Evolutionary conservation across 192 early-diverging fungal species (phyloP).

Genomic region (Coemansia guatemalensis): DNA sequence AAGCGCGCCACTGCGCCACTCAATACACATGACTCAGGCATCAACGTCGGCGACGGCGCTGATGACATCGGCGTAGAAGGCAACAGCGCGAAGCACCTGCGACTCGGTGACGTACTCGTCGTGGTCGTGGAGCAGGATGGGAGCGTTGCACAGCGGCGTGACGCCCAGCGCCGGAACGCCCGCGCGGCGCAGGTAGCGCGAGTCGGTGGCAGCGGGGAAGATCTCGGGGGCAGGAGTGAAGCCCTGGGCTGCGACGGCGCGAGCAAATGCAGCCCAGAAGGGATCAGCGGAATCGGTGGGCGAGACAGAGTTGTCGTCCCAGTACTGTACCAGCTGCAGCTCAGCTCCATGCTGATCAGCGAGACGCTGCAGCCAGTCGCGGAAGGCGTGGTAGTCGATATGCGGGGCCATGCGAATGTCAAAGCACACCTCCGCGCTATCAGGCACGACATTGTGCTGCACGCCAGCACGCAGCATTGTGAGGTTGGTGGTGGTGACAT

Average conservation of each 20-base stretch:
- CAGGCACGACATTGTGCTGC: slow-evolving; percentile 82
- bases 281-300: slow-evolving; percentile 57
- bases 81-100: slow-evolving; percentile 69
- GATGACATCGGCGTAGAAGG: slow-evolving; percentile 71
- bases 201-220: slow-evolving; percentile 85
- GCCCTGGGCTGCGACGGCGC: slow-evolving; percentile 55
- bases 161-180: slow-evolving; percentile 83
- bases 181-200: slow-evolving; percentile 70
- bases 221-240: slow-evolving; percentile 68
- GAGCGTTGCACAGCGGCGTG: slow-evolving; percentile 75
- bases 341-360: slow-evolving; percentile 53
- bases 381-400: slow-evolving; percentile 65
- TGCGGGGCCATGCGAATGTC: slow-evolving; percentile 77
- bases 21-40: neutral
- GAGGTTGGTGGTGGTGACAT: slow-evolving; percentile 81
- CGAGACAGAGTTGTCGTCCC: slow-evolving; percentile 58
- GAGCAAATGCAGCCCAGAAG: slow-evolving; percentile 67
- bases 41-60: slow-evolving; percentile 52
- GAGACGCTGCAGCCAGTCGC: slow-evolving; percentile 29
- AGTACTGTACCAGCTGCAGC: slow-evolving; percentile 65
- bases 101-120: slow-evolving; percentile 81
- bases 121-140: slow-evolving; percentile 82
- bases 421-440: slow-evolving; percentile 63
- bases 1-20: slow-evolving; percentile 4
- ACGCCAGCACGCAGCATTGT: slow-evolving; percentile 72